phyloP scores from a whole-genome alignment of 1,284 basidiomycete genomes.

The Leccinum brunneo-olivaceum region DNA sequence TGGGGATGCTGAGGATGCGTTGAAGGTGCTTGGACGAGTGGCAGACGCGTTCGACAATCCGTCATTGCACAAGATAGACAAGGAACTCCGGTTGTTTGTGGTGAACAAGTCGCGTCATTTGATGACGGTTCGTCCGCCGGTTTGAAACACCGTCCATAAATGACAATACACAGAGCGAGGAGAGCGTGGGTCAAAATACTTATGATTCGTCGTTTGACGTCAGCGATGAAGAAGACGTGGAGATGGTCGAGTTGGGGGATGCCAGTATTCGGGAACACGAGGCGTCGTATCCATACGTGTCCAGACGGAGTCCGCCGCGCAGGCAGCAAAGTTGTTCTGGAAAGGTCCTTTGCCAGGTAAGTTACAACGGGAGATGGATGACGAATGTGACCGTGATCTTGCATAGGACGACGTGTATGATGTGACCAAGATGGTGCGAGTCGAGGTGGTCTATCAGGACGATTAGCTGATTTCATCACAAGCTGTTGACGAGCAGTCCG shows the following conservation, averaged over 20 bases:
- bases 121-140: conserved; percentile 13
- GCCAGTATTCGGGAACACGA: conserved; percentile 11
- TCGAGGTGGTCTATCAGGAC: not conserved
- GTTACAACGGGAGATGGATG: not conserved
- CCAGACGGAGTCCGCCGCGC: not conserved
- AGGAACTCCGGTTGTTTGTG: conserved; percentile 13
- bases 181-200: conserved; percentile 5
- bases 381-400: conserved; percentile 3
- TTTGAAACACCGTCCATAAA: no score
- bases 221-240: conserved; percentile 16
- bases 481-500: conserved; percentile 21
- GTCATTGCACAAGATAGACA: conserved; percentile 15
- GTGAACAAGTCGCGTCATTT: conserved; percentile 20
- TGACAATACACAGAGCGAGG: conserved; percentile 13
- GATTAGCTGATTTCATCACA: conserved; percentile 4
- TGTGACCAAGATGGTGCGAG: conserved; percentile 27
- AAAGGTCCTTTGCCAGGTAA: conserved; percentile 13
- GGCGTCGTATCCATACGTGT: conserved; percentile 15
- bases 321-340: conserved; percentile 5
- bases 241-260: conserved; percentile 13
- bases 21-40: conserved; percentile 22
- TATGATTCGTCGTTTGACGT: conserved; percentile 13
- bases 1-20: conserved; percentile 11
- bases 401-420: conserved; percentile 17
- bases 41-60: conserved; percentile 29